These are phyloP conservation scores for Penicillium sp. DNA, from an alignment of 2,329 filamentous ascomycete species.

Conservation along the genomic window DNA sequence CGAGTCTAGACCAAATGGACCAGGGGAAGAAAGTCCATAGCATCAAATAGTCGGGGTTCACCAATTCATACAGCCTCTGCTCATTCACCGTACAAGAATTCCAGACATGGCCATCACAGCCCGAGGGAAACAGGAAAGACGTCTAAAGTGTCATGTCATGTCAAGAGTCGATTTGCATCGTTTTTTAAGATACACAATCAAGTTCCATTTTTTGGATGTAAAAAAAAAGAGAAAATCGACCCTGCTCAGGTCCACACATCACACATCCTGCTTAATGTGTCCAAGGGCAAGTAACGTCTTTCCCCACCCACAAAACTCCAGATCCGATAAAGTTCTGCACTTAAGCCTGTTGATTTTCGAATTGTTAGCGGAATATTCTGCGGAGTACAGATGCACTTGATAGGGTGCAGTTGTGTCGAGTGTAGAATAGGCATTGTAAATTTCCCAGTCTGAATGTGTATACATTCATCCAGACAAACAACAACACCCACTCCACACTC, in stretches of 20 bases:
- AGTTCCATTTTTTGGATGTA: conserved; percentile 42
- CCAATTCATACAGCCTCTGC: not conserved
- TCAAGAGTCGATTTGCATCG: conserved; percentile 48
- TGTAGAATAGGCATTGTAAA: not conserved
- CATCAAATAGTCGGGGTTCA: not conserved
- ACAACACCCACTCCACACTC: not conserved
- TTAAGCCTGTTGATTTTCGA: conserved; percentile 38
- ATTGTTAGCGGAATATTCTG: not conserved
- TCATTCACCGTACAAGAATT: not conserved
- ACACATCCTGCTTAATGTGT: conserved; percentile 36
- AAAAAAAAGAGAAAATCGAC: conserved; percentile 42
- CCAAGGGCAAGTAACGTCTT: conserved; percentile 40
- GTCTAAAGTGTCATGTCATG: conserved; percentile 43
- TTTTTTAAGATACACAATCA: conserved; percentile 50
- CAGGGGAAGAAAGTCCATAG: not conserved
- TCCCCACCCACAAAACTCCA: conserved; percentile 42
- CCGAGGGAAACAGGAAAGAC: conserved; percentile 12
- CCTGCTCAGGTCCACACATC: conserved; percentile 42
- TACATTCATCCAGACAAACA: not conserved
- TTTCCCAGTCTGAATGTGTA: not conserved
- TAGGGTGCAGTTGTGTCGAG: not conserved
- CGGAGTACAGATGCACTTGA: not conserved
- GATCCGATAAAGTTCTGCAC: conserved; percentile 40
- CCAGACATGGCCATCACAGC: not conserved
- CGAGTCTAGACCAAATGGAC: not conserved